Base-by-base conservation (phyloP, 306 rosid species). In the Ochetophila trinervis region DNA sequence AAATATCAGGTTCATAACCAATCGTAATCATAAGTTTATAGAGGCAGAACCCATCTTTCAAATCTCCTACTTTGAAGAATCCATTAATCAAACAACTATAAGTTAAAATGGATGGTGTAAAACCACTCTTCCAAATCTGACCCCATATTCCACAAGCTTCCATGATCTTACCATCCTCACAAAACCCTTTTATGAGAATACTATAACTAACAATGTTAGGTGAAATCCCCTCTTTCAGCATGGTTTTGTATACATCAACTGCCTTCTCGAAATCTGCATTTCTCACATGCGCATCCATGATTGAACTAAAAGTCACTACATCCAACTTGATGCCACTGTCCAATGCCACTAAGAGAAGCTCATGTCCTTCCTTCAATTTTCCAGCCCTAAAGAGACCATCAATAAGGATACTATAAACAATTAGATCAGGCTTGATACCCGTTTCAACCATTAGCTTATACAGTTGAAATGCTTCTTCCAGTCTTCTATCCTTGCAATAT, bases 201-300 rank as follows among this genome's bases (percentile, higher is more conserved):
- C 59, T 76, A 51, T 76, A 70, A 76, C 60, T 57, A 57, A 76
- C 65, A 58, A 72, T 23, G 48, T 70, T 76, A 6, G 67, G 64
- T 1, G 36, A 57, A 50, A 70, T 45, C 24, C 72, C 80, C 48
- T 76, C 60, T 21, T 22, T 65, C 35, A 65, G 23, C 76, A 70
- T 76, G 14, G 22, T 65, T 32, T 24, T 6, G 66, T 70, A 76
- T 24, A 76, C 44, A 67, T 76, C 65, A 50, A 60, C 24, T 40
- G 35, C 67, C 63, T 58, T 70, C 45, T 35, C 20, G 15, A 45
- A 17, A 60, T 65, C 59, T 34, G 68, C 73, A 60, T 19, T 22
- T 76, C 76, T 70, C 44, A 59, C 80, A 60, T 70, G 71, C 8
- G 76, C 73, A 76, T 76, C 80, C 76, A 76, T 70, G 18, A 76